Conservation (phyloP, 139 green algal genomes). For the Trebouxia sp. region DNA sequence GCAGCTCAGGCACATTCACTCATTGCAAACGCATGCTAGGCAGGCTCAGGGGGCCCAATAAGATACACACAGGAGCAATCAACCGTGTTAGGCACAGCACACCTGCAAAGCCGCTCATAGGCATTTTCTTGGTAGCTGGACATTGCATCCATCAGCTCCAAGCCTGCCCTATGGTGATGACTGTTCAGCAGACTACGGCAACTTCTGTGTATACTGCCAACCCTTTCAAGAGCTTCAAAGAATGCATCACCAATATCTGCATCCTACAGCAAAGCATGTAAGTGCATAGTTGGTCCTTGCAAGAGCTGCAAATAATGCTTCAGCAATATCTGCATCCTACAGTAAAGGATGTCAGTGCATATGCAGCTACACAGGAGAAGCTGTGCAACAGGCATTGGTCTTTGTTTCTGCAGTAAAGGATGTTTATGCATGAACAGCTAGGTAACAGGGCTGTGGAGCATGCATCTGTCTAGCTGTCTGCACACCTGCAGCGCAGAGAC, state of each 20-base stretch:
- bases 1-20: neutral
- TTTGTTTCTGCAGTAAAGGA: neutral
- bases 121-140: constrained; percentile 88
- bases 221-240: constrained; percentile 85
- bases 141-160: constrained; percentile 99
- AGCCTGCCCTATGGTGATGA: constrained; percentile 91
- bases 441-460: neutral
- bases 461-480: neutral
- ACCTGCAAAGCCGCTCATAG: constrained; percentile 95
- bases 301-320: neutral
- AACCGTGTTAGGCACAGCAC: neutral
- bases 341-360: neutral
- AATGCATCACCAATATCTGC: constrained; percentile 77
- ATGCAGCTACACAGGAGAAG: neutral
- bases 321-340: neutral
- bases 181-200: constrained; percentile 86
- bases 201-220: constrained; percentile 92
- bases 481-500: constrained; percentile 49
- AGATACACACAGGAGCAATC: neutral
- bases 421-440: neutral
- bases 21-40: neutral
- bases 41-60: no score
- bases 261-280: constrained; percentile 55
- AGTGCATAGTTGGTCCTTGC: no score
- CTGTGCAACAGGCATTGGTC: neutral